phyloP scores from a whole-genome alignment of 2,329 filamentous ascomycete genomes.

The Sporothrix euskadiensis region DNA sequence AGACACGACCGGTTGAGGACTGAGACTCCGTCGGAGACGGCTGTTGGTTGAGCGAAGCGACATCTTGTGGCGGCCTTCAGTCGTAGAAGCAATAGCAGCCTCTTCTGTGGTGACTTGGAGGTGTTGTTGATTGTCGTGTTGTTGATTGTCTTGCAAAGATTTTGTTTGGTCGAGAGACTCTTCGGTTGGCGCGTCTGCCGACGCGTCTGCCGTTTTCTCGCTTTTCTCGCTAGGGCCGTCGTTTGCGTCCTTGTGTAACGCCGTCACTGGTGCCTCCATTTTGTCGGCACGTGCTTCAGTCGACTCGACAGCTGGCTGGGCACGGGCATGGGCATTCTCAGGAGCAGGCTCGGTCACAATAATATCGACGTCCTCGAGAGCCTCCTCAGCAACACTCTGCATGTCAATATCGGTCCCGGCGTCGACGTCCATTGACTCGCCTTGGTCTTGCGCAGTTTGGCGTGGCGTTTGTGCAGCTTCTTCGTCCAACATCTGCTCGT shows the following conservation, averaged over 20 bases:
- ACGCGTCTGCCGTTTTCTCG: background rate
- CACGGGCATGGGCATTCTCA: background rate
- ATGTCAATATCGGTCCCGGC: conserved; percentile 30
- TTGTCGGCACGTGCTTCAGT: background rate
- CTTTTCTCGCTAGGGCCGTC: background rate
- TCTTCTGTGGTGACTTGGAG: conserved; percentile 3
- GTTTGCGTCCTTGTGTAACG: conserved; percentile 15
- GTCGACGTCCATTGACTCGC: conserved; percentile 31
- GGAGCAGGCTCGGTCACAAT: background rate
- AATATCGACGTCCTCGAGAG: background rate
- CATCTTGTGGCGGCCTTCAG: conserved; percentile 29
- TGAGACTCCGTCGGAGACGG: conserved; percentile 17
- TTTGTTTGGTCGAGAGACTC: background rate
- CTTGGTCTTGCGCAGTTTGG: background rate
- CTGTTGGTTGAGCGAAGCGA: conserved; percentile 28
- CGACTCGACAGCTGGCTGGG: background rate
- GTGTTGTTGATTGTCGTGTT: background rate
- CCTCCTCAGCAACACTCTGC: conserved; percentile 22
- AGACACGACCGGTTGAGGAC: background rate
- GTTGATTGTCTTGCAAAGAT: background rate
- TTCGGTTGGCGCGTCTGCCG: background rate
- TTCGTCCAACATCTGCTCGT: conserved; percentile 17
- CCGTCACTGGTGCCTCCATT: background rate
- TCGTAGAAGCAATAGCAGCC: background rate
- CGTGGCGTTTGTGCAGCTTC: conserved; percentile 1